phyloP scores from a whole-genome alignment of 2,329 filamentous ascomycete species.

The Fusarium cyanostomum region DNA sequence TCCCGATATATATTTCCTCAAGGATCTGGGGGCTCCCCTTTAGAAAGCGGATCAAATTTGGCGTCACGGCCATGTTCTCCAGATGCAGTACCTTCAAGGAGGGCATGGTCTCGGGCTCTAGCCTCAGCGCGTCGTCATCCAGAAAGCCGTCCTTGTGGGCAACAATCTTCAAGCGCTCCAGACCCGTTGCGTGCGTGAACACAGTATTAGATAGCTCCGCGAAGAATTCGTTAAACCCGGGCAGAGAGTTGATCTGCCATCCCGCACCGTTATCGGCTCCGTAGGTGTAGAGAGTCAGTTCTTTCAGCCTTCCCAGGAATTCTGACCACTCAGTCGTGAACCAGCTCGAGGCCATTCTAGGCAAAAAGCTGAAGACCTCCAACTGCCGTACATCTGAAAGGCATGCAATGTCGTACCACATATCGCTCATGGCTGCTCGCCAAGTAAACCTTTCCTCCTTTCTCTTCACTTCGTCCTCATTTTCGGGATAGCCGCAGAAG shows the following conservation, averaged over 20 bases:
- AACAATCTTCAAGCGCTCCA: neutral
- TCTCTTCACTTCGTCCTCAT: neutral
- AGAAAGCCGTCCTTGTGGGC: conserved; percentile 1
- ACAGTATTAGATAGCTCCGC: neutral
- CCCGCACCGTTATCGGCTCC: neutral
- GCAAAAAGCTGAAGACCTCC: conserved; percentile 2
- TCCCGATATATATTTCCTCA: neutral
- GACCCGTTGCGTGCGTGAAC: neutral
- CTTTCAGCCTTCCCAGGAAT: conserved; percentile 1
- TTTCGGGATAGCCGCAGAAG: conserved; percentile 3
- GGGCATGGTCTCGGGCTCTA: neutral
- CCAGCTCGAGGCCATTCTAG: neutral
- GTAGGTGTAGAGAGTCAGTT: conserved; percentile 7
- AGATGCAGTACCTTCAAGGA: neutral
- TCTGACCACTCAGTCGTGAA: neutral
- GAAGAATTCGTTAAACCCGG: conserved; percentile 14
- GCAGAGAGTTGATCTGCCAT: neutral
- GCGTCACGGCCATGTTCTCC: neutral
- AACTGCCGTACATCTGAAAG: neutral
- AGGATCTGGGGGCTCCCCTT: neutral
- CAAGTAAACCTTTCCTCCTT: conserved; percentile 1
- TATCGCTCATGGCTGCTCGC: neutral
- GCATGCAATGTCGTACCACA: conserved; percentile 4
- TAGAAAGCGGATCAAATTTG: neutral
- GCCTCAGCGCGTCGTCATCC: neutral